phyloP scores from a whole-genome alignment of 2,329 filamentous ascomycete species.

The Colletotrichum sp. region DNA sequence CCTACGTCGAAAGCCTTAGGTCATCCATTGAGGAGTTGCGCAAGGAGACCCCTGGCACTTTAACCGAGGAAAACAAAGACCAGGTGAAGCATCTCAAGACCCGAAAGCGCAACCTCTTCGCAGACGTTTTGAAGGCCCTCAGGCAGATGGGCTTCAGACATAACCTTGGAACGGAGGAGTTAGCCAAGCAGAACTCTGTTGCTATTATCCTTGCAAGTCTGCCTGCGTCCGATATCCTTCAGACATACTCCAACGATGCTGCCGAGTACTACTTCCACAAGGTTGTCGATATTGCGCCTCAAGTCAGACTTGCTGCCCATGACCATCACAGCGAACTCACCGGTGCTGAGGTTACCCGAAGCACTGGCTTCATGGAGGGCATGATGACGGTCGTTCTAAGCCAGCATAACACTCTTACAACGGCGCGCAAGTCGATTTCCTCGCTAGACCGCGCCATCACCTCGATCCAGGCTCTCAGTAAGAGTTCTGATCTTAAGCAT shows the following conservation, averaged over 20 bases:
- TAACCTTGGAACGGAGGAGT: slow-evolving; percentile 76
- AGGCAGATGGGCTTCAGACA: slow-evolving; percentile 89
- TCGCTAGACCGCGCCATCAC: slow-evolving; percentile 22
- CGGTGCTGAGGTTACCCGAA: slow-evolving; percentile 77
- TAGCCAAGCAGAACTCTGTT: slow-evolving; percentile 76
- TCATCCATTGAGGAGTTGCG: slow-evolving; percentile 75
- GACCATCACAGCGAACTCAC: slow-evolving; percentile 88
- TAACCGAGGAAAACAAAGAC: slow-evolving; percentile 88
- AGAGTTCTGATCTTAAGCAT: background rate
- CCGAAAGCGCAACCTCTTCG: slow-evolving; percentile 87
- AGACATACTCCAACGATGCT: slow-evolving; percentile 35
- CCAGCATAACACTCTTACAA: slow-evolving; percentile 61
- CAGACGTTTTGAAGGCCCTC: slow-evolving; percentile 83
- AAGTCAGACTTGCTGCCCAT: slow-evolving; percentile 68
- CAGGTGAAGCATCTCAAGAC: slow-evolving; percentile 87
- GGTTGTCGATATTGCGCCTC: slow-evolving; percentile 74
- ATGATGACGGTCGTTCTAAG: slow-evolving; percentile 70
- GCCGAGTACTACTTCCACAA: slow-evolving; percentile 81
- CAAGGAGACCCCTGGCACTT: slow-evolving; percentile 79
- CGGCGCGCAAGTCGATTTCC: slow-evolving; percentile 40
- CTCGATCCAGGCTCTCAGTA: slow-evolving; percentile 23
- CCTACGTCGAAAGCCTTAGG: slow-evolving; percentile 73
- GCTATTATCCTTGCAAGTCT: slow-evolving; percentile 69
- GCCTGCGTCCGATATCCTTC: slow-evolving; percentile 25
- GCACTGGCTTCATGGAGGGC: slow-evolving; percentile 86